phyloP scores from a whole-genome alignment of 495 filamentous ascomycete species.

The Penicillium roqueforti region DNA sequence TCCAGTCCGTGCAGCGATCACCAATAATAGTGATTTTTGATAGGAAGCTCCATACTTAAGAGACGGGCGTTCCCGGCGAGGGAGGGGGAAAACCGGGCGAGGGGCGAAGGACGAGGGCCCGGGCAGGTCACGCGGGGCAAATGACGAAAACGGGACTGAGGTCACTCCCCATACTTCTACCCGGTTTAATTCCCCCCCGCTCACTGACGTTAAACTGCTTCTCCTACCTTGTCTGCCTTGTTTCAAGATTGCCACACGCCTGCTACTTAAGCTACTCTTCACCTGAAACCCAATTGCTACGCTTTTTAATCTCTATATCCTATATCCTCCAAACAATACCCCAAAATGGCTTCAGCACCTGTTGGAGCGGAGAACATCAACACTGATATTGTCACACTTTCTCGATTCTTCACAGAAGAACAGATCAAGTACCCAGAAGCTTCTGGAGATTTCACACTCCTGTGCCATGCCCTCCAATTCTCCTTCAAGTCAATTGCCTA shows the following conservation, averaged over 20 bases:
- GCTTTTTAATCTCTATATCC: not conserved
- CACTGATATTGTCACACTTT: conserved; percentile 92
- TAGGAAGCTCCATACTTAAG: not conserved
- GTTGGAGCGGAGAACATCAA: conserved; percentile 75
- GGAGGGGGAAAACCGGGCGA: conserved; percentile 3
- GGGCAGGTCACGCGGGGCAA: conserved; percentile 12
- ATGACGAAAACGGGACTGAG: conserved; percentile 10
- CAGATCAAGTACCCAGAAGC: conserved; percentile 90
- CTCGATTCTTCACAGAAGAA: conserved; percentile 92
- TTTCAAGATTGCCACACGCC: not conserved
- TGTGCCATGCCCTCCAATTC: conserved; percentile 97
- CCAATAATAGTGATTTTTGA: not conserved
- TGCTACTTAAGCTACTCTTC: not conserved
- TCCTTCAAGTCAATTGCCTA: conserved; percentile 99
- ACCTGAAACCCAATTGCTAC: not conserved
- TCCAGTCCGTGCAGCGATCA: not conserved
- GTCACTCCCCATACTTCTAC: conserved; percentile 11
- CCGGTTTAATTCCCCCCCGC: conserved; percentile 8
- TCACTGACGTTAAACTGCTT: conserved; percentile 8
- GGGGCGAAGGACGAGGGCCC: not conserved
- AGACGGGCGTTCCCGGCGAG: conserved; percentile 2
- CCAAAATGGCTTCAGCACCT: conserved; percentile 36
- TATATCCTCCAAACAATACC: not conserved
- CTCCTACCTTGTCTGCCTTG: not conserved
- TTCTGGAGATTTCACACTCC: conserved; percentile 97